phyloP scores from a whole-genome alignment of 2,329 filamentous ascomycete species.

The Pseudogymnoascus sp. region DNA sequence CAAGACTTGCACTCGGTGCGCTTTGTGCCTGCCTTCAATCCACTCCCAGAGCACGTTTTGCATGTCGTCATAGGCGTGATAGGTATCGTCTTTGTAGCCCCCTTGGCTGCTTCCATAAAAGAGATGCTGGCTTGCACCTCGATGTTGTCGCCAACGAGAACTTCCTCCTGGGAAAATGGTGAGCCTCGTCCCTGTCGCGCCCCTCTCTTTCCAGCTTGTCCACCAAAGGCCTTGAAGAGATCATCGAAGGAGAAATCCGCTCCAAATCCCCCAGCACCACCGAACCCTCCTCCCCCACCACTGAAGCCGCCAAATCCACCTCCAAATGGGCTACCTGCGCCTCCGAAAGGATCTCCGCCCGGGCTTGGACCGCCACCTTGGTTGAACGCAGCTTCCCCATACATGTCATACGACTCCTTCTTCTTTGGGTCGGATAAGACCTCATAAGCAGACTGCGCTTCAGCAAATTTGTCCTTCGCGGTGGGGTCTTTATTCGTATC shows the following conservation, averaged over 20 bases:
- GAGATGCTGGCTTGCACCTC: constrained; percentile 89
- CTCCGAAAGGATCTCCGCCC: constrained; percentile 54
- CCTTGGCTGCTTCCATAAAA: constrained; percentile 94
- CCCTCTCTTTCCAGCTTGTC: constrained; percentile 36
- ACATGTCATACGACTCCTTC: constrained; percentile 85
- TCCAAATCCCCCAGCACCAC: constrained; percentile 59
- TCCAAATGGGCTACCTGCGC: constrained; percentile 57
- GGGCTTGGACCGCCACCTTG: constrained; percentile 55
- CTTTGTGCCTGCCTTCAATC: constrained; percentile 74
- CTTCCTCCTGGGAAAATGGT: constrained; percentile 68
- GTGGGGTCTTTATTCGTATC: constrained; percentile 92
- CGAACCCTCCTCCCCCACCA: constrained; percentile 42
- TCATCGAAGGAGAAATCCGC: constrained; percentile 93
- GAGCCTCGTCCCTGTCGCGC: constrained; percentile 47
- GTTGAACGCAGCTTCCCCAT: constrained; percentile 81
- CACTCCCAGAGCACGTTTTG: constrained; percentile 73
- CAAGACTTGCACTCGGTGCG: constrained; percentile 70
- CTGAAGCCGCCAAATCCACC: constrained; percentile 50
- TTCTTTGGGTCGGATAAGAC: constrained; percentile 88
- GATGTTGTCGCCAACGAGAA: constrained; percentile 90
- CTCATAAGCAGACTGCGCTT: constrained; percentile 91
- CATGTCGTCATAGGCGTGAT: constrained; percentile 79
- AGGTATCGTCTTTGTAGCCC: constrained; percentile 77
- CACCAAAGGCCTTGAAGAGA: constrained; percentile 80
- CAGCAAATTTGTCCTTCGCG: constrained; percentile 92